Base-by-base conservation (phyloP, 306 rosid genomes). In the Aeschynomene evenia region DNA sequence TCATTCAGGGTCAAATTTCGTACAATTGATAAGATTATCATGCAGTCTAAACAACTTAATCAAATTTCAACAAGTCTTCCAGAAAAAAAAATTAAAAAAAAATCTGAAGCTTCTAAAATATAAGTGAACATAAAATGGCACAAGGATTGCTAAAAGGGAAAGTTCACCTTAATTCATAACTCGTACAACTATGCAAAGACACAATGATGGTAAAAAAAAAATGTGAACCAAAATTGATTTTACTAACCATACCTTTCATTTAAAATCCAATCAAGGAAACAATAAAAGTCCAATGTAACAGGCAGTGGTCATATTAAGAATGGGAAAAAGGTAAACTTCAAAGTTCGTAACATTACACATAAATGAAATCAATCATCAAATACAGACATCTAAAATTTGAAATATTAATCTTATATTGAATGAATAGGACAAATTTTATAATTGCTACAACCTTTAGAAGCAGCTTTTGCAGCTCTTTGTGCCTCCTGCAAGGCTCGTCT, bases 401-500 rank as follows among this genome's bases (percentile, higher is more conserved):
- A 33, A 33, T 33, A 33, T 33, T 31, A 52, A 31, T 77, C 43
- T 14, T 53, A 66, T 22, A 45, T 3, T 34, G 7, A 46, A 48
- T 19, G 13, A 10, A 46, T 22, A 28, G 22, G 40, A 58, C 11
- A 20, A 64, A 68, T 4, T 43, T 34, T 19, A n/a, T 49, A 57
- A 57, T 13, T 9, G 43, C 29, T 15, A 28, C 55, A 74, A 91
- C 96, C 98, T 83, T 85, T 92, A 20, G 84, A 72, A 16, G 82
- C 76, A 63, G 85, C 90, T 84, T 91, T 91, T 28, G 88, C 91
- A 74, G 95, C 95, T 59, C 96, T 88, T 51, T 92, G 96, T 60
- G 92, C 95, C 75, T 92, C 96, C 75, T 92, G 98, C 75, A 87
- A 46, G 23, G 96, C 91, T 20, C 92, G 92, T 57, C 95, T 89